phyloP scores from a whole-genome alignment of 2,329 filamentous ascomycete species.

The Ceratocystis eucalypticola region DNA sequence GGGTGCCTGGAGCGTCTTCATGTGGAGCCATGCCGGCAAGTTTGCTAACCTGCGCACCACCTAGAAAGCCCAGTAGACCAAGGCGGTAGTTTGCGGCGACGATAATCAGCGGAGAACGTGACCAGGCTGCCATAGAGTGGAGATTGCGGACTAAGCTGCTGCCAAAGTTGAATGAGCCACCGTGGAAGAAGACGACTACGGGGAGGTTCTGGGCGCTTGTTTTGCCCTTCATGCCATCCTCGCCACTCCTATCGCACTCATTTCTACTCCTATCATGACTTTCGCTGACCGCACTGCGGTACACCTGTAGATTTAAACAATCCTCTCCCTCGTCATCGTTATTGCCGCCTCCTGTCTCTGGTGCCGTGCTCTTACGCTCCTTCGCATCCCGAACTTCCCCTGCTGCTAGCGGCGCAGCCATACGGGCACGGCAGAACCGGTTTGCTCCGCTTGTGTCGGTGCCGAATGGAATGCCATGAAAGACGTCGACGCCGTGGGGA shows the following conservation, averaged over 20 bases:
- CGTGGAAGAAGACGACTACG: constrained; percentile 49
- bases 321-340: constrained; percentile 30
- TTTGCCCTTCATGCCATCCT: constrained; percentile 18
- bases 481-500: constrained; percentile 34
- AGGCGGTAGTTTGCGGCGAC: constrained; percentile 52
- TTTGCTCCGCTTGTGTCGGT: constrained; percentile 29
- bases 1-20: constrained; percentile 28
- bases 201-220: constrained; percentile 25
- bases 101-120: constrained; percentile 39
- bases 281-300: constrained; percentile 24
- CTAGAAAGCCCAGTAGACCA: constrained; percentile 55
- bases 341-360: constrained; percentile 22
- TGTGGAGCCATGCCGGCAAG: constrained; percentile 30
- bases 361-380: constrained; percentile 19
- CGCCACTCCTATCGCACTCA: constrained; percentile 17
- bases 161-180: constrained; percentile 48
- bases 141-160: constrained; percentile 43
- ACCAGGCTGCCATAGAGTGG: constrained; percentile 46
- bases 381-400: background rate
- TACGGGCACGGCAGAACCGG: constrained; percentile 34
- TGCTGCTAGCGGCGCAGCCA: constrained; percentile 10
- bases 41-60: constrained; percentile 35
- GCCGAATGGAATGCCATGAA: constrained; percentile 38
- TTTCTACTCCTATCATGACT: constrained; percentile 17
- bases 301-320: constrained; percentile 41